A percentile compares a stretch with the other conserved stretches of the same genome.
phyloP scores from a whole-genome alignment of 345 rosid species.

The Syzygium aqueum region DNA sequence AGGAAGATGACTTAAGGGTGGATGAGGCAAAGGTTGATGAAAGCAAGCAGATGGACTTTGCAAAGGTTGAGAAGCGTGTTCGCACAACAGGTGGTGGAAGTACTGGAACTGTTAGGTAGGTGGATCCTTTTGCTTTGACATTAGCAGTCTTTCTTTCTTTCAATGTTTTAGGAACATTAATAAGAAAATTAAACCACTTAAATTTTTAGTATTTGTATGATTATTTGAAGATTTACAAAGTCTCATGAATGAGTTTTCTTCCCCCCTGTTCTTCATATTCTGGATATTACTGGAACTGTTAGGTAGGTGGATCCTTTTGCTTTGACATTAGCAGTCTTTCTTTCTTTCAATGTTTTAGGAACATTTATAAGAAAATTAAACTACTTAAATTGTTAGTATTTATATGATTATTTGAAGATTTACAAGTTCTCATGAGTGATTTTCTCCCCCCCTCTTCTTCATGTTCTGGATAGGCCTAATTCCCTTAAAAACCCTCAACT shows the following conservation, averaged over 20 bases:
- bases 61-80: slow-evolving; percentile 97
- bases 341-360: background rate
- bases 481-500: no score
- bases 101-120: slow-evolving; percentile 92
- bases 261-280: background rate
- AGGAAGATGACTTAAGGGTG: slow-evolving; percentile 60
- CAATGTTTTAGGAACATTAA: background rate
- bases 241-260: background rate
- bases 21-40: slow-evolving; percentile 94
- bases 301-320: slow-evolving; percentile 23
- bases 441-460: background rate
- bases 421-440: background rate
- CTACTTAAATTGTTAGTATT: background rate
- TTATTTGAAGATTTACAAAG: background rate
- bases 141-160: background rate
- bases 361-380: background rate
- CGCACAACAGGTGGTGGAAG: slow-evolving; percentile 96
- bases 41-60: slow-evolving; percentile 95
- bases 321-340: background rate
- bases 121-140: background rate
- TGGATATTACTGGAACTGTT: slow-evolving; percentile 68
- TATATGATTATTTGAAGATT: background rate
- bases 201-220: background rate
- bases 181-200: background rate
- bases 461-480: background rate